Evolutionary conservation across 164 flowering plant species (phyloP), one percentile per base, ranked within the genome.

Genomic region (Chloranthus sessilifolius): DNA sequence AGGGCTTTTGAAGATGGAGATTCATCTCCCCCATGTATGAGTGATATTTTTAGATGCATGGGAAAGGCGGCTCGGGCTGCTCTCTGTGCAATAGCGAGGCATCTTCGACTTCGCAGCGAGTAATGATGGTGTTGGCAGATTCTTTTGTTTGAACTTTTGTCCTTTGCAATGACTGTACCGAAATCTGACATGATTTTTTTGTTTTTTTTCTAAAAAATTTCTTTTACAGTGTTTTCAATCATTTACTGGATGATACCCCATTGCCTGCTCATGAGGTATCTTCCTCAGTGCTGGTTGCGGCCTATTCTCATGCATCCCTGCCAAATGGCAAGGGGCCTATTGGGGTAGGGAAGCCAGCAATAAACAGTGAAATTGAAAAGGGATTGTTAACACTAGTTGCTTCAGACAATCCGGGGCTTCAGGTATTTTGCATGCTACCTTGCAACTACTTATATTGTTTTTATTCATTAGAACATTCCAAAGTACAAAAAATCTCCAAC

Each of bases 81-180:
- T 55, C 55, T 91, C 26, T 76, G 72, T 74, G 92, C 90, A 2
- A 77, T 87, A 58, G 88, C 95, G 7, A 79, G 85, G 66, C 82
- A 90, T 78, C 95, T 91, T 63, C 98, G 91, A 53, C 59, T 91
- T 53, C 76, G 90, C 53, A 78, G 81, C 83, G 95, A 87, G 98
- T 88, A 79, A 8, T 15, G 7, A 68, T 51, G 29, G 31, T 58
- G 52, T 52, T 43, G 42, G 45, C 27, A 31, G 47, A 21, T 47
- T 35, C 28, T 28, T 55, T n/a, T 43, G 2, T 8, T 50, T 56
- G 35, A n/a, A 50, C 16, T 7, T 16, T 9, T 14, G 3, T 38
- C 16, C 35, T 27, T 28, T 33, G 24, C 35, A 40, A 22, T 9
- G 7, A 5, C 3, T 45, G 52, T 17, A n/a, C 24, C 23, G 28